Conservation (phyloP, 2,329 filamentous ascomycete species). For the Lecanicillium sp. region DNA sequence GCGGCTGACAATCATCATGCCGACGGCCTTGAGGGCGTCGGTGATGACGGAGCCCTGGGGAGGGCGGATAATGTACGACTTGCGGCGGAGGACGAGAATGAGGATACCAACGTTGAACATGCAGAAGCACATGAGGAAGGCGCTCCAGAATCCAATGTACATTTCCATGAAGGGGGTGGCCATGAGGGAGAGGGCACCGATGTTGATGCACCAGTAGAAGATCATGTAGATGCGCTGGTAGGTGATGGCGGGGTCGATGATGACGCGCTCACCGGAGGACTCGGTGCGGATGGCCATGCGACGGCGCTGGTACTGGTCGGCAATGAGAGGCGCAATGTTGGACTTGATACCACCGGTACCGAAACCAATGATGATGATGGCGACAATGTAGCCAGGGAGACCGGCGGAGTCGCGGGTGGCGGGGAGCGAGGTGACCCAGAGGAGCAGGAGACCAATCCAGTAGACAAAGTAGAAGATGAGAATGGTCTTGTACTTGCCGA, state of each 20-base stretch:
- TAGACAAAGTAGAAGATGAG: conserved; percentile 52
- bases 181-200: conserved; percentile 63
- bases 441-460: conserved; percentile 48
- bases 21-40: conserved; percentile 50
- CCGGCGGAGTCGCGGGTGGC: conserved; percentile 32
- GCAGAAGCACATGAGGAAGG: conserved; percentile 51
- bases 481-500: conserved; percentile 58
- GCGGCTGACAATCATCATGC: conserved; percentile 34
- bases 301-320: conserved; percentile 58
- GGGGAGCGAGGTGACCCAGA: conserved; percentile 45
- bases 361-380: conserved; percentile 57
- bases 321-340: conserved; percentile 53
- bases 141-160: conserved; percentile 62
- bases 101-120: conserved; percentile 57
- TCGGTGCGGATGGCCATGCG: conserved; percentile 44
- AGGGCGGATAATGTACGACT: conserved; percentile 45
- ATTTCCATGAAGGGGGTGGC: conserved; percentile 64
- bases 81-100: conserved; percentile 42
- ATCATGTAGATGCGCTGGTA: conserved; percentile 67
- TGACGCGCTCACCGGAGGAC: conserved; percentile 49
- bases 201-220: conserved; percentile 69
- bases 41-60: conserved; percentile 59
- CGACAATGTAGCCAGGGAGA: conserved; percentile 45
- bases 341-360: conserved; percentile 66
- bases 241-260: conserved; percentile 61